Evolutionary conservation across 78 protist species (phyloP).

Genomic region (Anaeramoeba flamelloides): DNA sequence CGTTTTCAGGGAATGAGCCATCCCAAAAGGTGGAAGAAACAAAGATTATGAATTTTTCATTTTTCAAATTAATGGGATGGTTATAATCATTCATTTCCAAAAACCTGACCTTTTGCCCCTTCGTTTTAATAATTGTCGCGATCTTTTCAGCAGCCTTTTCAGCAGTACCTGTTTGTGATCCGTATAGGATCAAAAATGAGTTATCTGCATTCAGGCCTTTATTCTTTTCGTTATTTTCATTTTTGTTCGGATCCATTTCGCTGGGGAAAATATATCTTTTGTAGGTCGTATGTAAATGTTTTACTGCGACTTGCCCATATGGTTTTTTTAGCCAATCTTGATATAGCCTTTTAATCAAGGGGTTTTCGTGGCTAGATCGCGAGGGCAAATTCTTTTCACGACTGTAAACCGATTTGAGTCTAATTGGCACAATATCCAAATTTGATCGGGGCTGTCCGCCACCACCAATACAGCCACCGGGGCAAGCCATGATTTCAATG

Average conservation of each 20-base stretch:
- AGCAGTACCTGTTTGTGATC: constrained; percentile 1
- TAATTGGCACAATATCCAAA: not conserved
- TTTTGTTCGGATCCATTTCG: not conserved
- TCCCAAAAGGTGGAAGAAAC: constrained; percentile 21
- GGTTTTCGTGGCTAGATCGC: not conserved
- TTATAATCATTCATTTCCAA: not conserved
- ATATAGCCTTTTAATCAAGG: not conserved
- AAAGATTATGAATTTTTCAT: not conserved
- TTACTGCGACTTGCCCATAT: not conserved
- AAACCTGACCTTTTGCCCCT: not conserved
- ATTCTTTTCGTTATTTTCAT: not conserved
- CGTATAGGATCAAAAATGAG: not conserved
- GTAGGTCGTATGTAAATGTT: not conserved
- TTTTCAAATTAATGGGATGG: not conserved
- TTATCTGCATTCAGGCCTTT: not conserved
- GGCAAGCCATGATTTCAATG: constrained; percentile 77
- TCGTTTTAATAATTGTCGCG: not conserved
- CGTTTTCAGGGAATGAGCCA: constrained; percentile 20
- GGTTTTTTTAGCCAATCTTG: not conserved
- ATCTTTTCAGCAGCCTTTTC: not conserved
- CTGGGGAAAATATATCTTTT: not conserved
- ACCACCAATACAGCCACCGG: constrained; percentile 45
- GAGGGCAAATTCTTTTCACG: not conserved
- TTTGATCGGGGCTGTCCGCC: constrained; percentile 41
- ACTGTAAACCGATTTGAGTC: not conserved